These are phyloP conservation scores for Lachancea quebecensis DNA, from an alignment of 805 yeast species.

Conservation along the genomic window DNA sequence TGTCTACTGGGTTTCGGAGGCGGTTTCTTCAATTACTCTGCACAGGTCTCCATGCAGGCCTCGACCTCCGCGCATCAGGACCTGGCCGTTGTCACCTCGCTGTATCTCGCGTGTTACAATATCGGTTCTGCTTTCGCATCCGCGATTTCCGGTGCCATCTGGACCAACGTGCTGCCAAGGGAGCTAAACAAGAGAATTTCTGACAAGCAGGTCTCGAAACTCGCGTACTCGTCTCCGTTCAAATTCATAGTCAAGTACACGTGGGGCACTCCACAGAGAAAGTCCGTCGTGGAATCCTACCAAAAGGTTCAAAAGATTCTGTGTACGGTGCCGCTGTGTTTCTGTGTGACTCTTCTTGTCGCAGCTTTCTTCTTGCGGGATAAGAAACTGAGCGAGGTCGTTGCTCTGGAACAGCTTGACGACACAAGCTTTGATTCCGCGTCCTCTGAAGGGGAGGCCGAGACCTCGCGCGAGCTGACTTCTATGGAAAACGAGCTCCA, in stretches of 20 bases:
- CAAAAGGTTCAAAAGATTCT: slow-evolving; percentile 48
- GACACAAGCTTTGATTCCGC: no score
- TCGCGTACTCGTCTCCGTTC: slow-evolving; percentile 46
- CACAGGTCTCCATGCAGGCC: slow-evolving; percentile 54
- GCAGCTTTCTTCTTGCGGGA: slow-evolving; percentile 47
- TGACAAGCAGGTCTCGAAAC: slow-evolving; percentile 29
- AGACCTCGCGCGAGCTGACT: no score
- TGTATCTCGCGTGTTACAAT: slow-evolving; percentile 50
- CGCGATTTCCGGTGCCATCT: slow-evolving; percentile 61
- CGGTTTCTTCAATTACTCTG: slow-evolving; percentile 65
- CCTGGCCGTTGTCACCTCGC: slow-evolving; percentile 55
- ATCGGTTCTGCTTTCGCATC: slow-evolving; percentile 61
- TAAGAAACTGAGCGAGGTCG: slow-evolving; percentile 34
- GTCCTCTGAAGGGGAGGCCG: no score
- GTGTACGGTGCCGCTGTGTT: slow-evolving; percentile 46
- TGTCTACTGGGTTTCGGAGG: slow-evolving; percentile 69
- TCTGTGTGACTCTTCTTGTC: slow-evolving; percentile 47
- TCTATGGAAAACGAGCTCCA: no score
- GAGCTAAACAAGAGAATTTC: slow-evolving; percentile 34
- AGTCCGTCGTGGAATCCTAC: slow-evolving; percentile 48
- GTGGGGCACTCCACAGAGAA: slow-evolving; percentile 56
- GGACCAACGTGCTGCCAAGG: slow-evolving; percentile 52
- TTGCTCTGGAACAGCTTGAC: slow-evolving; percentile 1
- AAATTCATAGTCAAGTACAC: slow-evolving; percentile 40
- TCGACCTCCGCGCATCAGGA: slow-evolving; percentile 49